Conservation (phyloP, 208 protist genomes). For the Plasmodiophora brassicae region DNA sequence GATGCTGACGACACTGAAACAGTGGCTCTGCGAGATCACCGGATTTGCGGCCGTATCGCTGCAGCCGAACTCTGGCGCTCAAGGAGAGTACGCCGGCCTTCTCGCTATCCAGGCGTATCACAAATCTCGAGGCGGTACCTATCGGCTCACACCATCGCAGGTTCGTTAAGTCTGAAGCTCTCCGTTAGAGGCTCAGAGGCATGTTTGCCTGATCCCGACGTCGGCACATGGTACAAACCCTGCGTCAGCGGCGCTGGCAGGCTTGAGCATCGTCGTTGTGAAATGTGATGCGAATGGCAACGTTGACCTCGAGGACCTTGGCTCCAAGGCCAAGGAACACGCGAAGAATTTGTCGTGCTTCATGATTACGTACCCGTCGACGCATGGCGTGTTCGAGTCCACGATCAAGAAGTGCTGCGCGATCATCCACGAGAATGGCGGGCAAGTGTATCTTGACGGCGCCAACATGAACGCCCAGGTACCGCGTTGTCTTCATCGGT, state of each 20-base stretch:
- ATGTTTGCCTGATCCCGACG: slow-evolving; percentile 91
- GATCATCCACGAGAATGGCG: slow-evolving; percentile 71
- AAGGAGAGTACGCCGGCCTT: slow-evolving; percentile 93
- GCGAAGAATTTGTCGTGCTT: slow-evolving; percentile 79
- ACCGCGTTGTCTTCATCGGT: neutral
- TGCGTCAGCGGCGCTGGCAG: slow-evolving; percentile 83
- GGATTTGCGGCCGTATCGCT: slow-evolving; percentile 84
- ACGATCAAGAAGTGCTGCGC: slow-evolving; percentile 71
- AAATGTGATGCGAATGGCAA: slow-evolving; percentile 78
- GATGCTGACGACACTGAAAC: slow-evolving; percentile 26
- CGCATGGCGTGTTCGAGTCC: slow-evolving; percentile 83
- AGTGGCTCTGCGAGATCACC: slow-evolving; percentile 39
- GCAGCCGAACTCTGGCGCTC: slow-evolving; percentile 91
- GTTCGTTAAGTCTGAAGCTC: neutral
- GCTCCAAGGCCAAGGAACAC: slow-evolving; percentile 77
- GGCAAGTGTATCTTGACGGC: slow-evolving; percentile 72
- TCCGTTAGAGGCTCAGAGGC: slow-evolving; percentile 73
- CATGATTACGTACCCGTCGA: slow-evolving; percentile 71
- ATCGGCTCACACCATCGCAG: slow-evolving; percentile 67
- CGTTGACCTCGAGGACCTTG: slow-evolving; percentile 81
- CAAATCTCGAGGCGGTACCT: slow-evolving; percentile 50
- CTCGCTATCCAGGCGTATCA: slow-evolving; percentile 66
- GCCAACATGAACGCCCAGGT: slow-evolving; percentile 93
- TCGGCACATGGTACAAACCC: slow-evolving; percentile 97
- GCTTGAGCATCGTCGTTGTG: slow-evolving; percentile 62